phyloP scores from a whole-genome alignment of 2,329 filamentous ascomycete genomes.

The Akanthomyces muscarius region DNA sequence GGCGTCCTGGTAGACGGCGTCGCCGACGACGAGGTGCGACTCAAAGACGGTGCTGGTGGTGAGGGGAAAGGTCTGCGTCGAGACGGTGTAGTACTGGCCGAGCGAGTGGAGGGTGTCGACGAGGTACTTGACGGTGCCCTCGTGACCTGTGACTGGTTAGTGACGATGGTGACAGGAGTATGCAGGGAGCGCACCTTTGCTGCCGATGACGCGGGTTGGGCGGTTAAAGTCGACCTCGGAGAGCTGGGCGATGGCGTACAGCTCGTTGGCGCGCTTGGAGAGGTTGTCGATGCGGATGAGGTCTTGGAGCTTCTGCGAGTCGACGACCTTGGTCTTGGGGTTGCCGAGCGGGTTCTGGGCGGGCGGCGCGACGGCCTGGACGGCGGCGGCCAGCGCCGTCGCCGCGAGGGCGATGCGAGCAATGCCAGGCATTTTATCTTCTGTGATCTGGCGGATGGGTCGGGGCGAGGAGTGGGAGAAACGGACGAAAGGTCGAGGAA shows the following conservation, averaged over 20 bases:
- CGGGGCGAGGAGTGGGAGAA: neutral
- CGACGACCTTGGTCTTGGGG: slow-evolving; percentile 40
- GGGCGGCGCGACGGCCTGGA: neutral
- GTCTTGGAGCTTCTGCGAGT: slow-evolving; percentile 52
- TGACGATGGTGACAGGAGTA: too few species aligned
- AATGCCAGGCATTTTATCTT: neutral
- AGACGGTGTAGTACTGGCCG: slow-evolving; percentile 58
- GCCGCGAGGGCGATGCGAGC: slow-evolving; percentile 3
- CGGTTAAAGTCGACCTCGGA: slow-evolving; percentile 59
- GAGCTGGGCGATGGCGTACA: slow-evolving; percentile 60
- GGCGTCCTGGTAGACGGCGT: slow-evolving; percentile 47
- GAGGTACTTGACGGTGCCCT: slow-evolving; percentile 62
- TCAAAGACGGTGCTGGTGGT: slow-evolving; percentile 58
- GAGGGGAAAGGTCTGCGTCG: slow-evolving; percentile 61
- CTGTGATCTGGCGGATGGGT: too few species aligned
- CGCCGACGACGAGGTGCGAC: slow-evolving; percentile 53
- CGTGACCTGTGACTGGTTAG: slow-evolving; percentile 46
- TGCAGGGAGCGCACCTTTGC: slow-evolving; percentile 44
- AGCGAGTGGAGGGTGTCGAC: slow-evolving; percentile 50
- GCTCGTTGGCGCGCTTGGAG: slow-evolving; percentile 53
- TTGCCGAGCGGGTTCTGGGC: slow-evolving; percentile 2
- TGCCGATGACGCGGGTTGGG: slow-evolving; percentile 68
- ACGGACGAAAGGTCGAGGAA: neutral
- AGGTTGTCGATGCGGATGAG: slow-evolving; percentile 55
- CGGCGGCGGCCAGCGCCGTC: neutral